Evolutionary conservation across 441 rosid genomes (phyloP).

Genomic region (Biscutella laevigata): DNA sequence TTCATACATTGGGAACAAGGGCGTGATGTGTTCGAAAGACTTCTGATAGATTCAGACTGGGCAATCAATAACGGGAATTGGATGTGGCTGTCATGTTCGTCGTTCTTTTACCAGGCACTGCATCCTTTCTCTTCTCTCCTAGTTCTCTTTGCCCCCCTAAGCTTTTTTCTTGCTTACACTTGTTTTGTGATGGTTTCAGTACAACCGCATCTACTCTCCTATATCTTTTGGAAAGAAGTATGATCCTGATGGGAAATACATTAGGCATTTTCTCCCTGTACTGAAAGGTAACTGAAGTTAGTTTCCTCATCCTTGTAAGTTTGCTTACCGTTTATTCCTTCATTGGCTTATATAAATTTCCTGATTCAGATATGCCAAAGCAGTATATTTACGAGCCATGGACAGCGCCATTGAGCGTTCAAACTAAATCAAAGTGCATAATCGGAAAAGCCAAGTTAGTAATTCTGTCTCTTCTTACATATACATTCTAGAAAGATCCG

Average conservation of each 20-base stretch:
- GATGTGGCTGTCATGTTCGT: slow-evolving; percentile 94
- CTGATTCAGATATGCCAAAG: slow-evolving; percentile 77
- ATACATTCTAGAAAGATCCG: not conserved
- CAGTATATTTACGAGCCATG: slow-evolving; percentile 93
- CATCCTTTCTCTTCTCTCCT: not conserved
- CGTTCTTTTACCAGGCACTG: slow-evolving; percentile 88
- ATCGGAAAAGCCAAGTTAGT: slow-evolving; percentile 75
- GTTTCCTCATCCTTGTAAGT: not conserved
- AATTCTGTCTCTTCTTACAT: not conserved
- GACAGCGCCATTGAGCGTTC: slow-evolving; percentile 82
- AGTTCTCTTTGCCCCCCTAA: not conserved
- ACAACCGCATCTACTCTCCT: slow-evolving; percentile 84
- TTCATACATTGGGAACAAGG: slow-evolving; percentile 98
- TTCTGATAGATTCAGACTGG: slow-evolving; percentile 93
- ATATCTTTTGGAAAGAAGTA: slow-evolving; percentile 86
- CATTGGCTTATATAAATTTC: not conserved
- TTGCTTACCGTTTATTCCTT: not conserved
- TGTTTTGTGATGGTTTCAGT: slow-evolving; percentile 37
- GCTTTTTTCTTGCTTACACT: not conserved
- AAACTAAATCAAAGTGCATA: slow-evolving; percentile 73
- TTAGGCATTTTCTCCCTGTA: slow-evolving; percentile 81
- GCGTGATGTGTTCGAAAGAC: slow-evolving; percentile 86
- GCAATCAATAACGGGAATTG: slow-evolving; percentile 87
- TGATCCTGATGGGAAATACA: slow-evolving; percentile 73
- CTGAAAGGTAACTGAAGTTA: slow-evolving; percentile 55